These are phyloP conservation scores for Tolypocladium ovalisporum DNA, from an alignment of 2,329 filamentous ascomycete species.

Conservation along the genomic window DNA sequence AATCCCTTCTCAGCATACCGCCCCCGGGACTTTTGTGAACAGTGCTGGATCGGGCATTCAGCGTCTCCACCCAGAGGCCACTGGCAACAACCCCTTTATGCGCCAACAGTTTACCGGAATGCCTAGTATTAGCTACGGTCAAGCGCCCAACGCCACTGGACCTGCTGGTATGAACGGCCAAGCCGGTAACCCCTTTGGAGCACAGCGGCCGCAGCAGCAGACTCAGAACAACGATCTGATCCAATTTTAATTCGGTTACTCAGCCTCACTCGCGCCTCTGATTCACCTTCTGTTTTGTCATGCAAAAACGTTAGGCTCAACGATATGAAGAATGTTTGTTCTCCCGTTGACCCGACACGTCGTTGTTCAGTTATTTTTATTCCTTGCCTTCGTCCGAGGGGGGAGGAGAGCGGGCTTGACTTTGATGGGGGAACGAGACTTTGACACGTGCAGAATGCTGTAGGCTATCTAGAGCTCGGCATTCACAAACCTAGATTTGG, in stretches of 20 bases:
- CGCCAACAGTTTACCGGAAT: conserved; percentile 73
- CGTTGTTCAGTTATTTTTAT: neutral
- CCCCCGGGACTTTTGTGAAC: conserved; percentile 93
- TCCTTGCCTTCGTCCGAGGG: neutral
- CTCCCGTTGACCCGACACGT: neutral
- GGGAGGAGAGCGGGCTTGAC: neutral
- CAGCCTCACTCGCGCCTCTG: neutral
- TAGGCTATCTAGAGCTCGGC: conserved; percentile 2
- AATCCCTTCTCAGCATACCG: conserved; percentile 92
- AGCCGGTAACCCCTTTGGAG: conserved; percentile 47
- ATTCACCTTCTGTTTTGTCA: conserved; percentile 2
- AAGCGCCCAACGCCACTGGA: conserved; percentile 35
- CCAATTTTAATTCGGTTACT: conserved; percentile 39
- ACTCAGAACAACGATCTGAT: conserved; percentile 48
- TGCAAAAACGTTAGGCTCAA: neutral
- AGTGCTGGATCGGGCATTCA: conserved; percentile 75
- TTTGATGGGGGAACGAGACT: neutral
- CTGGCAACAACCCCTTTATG: conserved; percentile 83
- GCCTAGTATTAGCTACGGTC: conserved; percentile 46
- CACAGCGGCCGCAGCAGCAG: conserved; percentile 35
- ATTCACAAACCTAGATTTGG: conserved; percentile 5
- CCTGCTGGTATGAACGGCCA: conserved; percentile 45
- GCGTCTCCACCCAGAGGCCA: conserved; percentile 58
- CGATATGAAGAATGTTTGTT: conserved; percentile 1
- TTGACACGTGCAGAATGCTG: neutral